These are phyloP conservation scores for Boeremia lycopersici DNA, from an alignment of 2,329 filamentous ascomycete species.

Conservation along the genomic window DNA sequence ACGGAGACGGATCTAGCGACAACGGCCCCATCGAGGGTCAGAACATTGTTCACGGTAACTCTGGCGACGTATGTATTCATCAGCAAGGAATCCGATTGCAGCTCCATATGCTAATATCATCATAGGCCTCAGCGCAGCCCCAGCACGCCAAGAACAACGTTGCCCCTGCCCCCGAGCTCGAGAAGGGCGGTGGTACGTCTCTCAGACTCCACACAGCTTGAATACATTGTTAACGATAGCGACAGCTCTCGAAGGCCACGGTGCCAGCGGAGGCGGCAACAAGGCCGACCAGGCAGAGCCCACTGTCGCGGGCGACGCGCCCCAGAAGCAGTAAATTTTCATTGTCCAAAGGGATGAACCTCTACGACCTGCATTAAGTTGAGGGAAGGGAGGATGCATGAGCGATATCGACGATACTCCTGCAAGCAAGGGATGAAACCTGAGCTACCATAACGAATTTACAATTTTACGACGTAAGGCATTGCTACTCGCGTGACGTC, in stretches of 20 bases:
- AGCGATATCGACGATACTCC: slow-evolving; percentile 22
- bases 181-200: slow-evolving; percentile 47
- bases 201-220: not conserved
- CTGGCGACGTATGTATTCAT: slow-evolving; percentile 39
- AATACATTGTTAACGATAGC: not conserved
- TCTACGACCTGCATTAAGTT: not conserved
- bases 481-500: not conserved
- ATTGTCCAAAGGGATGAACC: not conserved
- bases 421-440: slow-evolving; percentile 15
- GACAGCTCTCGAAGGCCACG: slow-evolving; percentile 14
- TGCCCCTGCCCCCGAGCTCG: slow-evolving; percentile 45
- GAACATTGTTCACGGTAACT: slow-evolving; percentile 47
- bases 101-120: slow-evolving; percentile 15
- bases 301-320: slow-evolving; percentile 11
- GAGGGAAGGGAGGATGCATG: slow-evolving; percentile 5
- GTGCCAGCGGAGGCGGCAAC: slow-evolving; percentile 17
- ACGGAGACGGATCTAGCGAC: slow-evolving; percentile 49
- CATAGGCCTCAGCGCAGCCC: slow-evolving; percentile 21
- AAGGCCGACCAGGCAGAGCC: slow-evolving; percentile 16
- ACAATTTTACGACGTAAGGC: slow-evolving; percentile 5
- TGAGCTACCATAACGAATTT: slow-evolving; percentile 7
- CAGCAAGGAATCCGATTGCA: not conserved
- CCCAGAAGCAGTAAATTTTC: slow-evolving; percentile 7
- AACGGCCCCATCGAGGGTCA: slow-evolving; percentile 49
- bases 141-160: slow-evolving; percentile 49